Evolutionary conservation across 129 eudicot species (phyloP), one percentile per base, ranked within the genome.

Genomic region (Solidago caesia): DNA sequence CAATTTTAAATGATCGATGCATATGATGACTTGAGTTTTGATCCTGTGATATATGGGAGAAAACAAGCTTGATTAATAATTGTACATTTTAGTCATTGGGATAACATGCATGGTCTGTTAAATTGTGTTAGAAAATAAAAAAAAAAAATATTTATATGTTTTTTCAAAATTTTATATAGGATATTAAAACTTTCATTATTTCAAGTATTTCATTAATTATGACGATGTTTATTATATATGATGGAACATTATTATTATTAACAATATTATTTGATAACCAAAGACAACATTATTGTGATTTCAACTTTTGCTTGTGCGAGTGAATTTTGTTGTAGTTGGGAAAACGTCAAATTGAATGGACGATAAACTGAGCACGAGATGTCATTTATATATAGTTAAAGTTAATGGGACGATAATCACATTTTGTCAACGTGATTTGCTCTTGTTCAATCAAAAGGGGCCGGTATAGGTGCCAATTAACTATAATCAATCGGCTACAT

Each of bases 41-140:
- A 67, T 66, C 80, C 67, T 76, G 74, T 76, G 80, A 67, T 56
- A 42, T 66, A 76, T 76, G 27, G 47, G 66, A 56, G 67, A 76
- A 67, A 67, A 13, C 57, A 45, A 67, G 74, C 68, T 64, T 49
- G 55, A 77, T 59, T 70, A 59, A 58, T 59, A 47, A 77, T 68
- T 77, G 60, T 27, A 68, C 70, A 68, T 68, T 33, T 48, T 15
- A 21, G 81, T 58, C 68, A 76, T 29, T 74, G 5, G 5, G 11
- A 46, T 47, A 68, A 77, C 39, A 33, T 33, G 39, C 81, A 21
- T 69, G 81, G 63, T 9, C 3, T 77, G 70, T 77, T 41, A 15
- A 59, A 21, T 9, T 14, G 5, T 47, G 63, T 21, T 21, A 0
- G 21, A 21, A 21, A 21, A 21, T 21, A 21, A 21, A 21, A 21